These are phyloP conservation scores for Macrophomina pseudophaseolina DNA, from an alignment of 2,329 filamentous ascomycete species.

Conservation along the genomic window DNA sequence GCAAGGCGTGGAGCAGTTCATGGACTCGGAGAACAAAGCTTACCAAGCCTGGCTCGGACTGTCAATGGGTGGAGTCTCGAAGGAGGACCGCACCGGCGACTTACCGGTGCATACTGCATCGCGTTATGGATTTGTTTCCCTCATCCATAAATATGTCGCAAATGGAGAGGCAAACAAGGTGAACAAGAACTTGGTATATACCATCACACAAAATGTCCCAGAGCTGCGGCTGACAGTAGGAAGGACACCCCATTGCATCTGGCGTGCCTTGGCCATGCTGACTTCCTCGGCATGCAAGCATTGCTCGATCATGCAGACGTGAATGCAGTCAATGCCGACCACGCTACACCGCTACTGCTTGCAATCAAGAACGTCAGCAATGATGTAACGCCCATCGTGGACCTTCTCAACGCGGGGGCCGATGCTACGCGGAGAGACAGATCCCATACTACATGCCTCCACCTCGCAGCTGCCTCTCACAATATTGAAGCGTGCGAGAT, in stretches of 20 bases:
- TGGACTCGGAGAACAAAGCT: too few species aligned
- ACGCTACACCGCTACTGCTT: neutral
- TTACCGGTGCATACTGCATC: too few species aligned
- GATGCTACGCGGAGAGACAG: neutral
- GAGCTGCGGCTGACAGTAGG: too few species aligned
- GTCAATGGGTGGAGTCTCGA: too few species aligned
- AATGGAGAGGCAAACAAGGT: too few species aligned
- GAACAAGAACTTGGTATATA: too few species aligned
- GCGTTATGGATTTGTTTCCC: too few species aligned
- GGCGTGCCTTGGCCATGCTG: neutral
- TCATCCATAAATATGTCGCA: too few species aligned
- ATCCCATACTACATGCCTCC: neutral
- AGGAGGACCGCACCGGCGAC: too few species aligned
- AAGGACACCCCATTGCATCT: neutral
- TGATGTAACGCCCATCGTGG: neutral
- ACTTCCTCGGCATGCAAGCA: neutral
- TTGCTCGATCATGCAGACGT: neutral
- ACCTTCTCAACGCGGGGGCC: neutral
- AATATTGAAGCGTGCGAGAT: neutral
- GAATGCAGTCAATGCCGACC: neutral
- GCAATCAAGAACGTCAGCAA: neutral
- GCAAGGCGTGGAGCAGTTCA: too few species aligned
- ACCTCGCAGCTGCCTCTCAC: neutral
- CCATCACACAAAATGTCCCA: too few species aligned
- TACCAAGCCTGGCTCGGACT: too few species aligned